These are phyloP conservation scores for Clonostachys sp. DNA, from an alignment of 2,329 filamentous ascomycete species.

Conservation along the genomic window DNA sequence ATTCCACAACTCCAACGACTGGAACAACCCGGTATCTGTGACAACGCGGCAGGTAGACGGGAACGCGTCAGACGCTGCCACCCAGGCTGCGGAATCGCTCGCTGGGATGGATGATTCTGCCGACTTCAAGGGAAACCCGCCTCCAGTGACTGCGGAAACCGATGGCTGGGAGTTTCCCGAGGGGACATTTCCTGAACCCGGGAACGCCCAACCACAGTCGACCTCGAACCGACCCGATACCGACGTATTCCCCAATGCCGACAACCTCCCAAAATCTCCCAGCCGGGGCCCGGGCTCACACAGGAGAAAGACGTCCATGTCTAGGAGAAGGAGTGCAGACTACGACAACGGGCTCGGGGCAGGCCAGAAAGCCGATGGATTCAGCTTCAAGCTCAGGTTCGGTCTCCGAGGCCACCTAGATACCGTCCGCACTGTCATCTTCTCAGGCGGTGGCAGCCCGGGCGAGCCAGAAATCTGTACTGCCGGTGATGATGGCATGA, in stretches of 20 bases:
- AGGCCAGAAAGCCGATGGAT: conserved; percentile 59
- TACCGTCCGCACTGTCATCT: conserved; percentile 90
- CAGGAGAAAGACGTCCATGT: conserved; percentile 76
- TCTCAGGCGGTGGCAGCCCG: conserved; percentile 92
- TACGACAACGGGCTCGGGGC: conserved; percentile 50
- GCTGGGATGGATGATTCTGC: conserved; percentile 31
- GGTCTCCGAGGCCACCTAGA: conserved; percentile 89
- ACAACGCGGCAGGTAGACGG: conserved; percentile 28
- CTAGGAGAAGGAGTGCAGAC: conserved; percentile 64
- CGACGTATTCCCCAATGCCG: conserved; percentile 80
- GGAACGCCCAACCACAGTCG: conserved; percentile 37
- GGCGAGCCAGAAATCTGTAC: conserved; percentile 97
- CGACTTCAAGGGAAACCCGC: conserved; percentile 41
- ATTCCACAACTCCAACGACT: conserved; percentile 29
- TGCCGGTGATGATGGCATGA: conserved; percentile 87
- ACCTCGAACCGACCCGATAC: conserved; percentile 70
- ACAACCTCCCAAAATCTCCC: conserved; percentile 77
- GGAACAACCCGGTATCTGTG: conserved; percentile 22
- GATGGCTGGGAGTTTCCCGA: conserved; percentile 97
- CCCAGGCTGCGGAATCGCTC: conserved; percentile 28
- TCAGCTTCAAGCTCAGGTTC: conserved; percentile 88
- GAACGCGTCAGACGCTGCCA: conserved; percentile 21
- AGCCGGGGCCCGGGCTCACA: conserved; percentile 64
- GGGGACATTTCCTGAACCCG: conserved; percentile 55
- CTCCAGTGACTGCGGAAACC: conserved; percentile 38